These are phyloP conservation scores for Penicillium odoratum DNA, from an alignment of 495 filamentous ascomycete genomes.

Conservation along the genomic window DNA sequence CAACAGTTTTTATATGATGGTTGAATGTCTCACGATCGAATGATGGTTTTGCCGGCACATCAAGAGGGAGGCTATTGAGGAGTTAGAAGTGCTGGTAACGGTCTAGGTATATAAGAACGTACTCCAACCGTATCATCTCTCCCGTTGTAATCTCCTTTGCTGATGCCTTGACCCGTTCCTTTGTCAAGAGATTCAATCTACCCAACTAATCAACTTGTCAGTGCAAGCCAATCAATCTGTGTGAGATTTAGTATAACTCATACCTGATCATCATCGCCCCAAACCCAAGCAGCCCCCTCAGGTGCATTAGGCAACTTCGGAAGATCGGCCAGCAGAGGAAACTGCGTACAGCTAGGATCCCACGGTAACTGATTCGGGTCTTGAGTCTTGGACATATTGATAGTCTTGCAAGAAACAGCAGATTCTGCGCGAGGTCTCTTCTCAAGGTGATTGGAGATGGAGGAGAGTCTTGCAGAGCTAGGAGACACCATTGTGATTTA, in stretches of 20 bases:
- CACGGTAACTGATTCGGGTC: conserved; percentile 45
- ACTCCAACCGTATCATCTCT: conserved; percentile 53
- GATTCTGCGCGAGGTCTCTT: background rate
- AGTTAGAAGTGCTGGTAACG: background rate
- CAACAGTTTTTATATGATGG: conserved; percentile 50
- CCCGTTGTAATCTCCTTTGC: conserved; percentile 53
- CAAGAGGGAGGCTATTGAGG: conserved; percentile 50
- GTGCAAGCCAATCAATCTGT: background rate
- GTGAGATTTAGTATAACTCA: conserved; percentile 1
- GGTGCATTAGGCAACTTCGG: conserved; percentile 46
- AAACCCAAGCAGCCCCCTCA: conserved; percentile 60
- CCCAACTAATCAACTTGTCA: conserved; percentile 38
- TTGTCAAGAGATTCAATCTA: conserved; percentile 59
- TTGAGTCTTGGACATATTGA: conserved; percentile 15
- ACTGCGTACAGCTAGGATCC: conserved; percentile 53
- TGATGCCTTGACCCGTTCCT: conserved; percentile 51
- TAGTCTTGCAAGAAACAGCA: background rate
- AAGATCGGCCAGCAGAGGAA: conserved; percentile 54
- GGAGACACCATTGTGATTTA: conserved; percentile 11
- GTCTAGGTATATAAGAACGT: background rate
- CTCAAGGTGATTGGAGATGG: conserved; percentile 13
- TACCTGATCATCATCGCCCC: conserved; percentile 61
- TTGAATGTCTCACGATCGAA: conserved; percentile 53
- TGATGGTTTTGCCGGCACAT: conserved; percentile 49
- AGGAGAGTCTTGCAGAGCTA: conserved; percentile 8